These are phyloP conservation scores for Filobasidium wieringae DNA, from an alignment of 768 basidiomycete species.

Conservation along the genomic window DNA sequence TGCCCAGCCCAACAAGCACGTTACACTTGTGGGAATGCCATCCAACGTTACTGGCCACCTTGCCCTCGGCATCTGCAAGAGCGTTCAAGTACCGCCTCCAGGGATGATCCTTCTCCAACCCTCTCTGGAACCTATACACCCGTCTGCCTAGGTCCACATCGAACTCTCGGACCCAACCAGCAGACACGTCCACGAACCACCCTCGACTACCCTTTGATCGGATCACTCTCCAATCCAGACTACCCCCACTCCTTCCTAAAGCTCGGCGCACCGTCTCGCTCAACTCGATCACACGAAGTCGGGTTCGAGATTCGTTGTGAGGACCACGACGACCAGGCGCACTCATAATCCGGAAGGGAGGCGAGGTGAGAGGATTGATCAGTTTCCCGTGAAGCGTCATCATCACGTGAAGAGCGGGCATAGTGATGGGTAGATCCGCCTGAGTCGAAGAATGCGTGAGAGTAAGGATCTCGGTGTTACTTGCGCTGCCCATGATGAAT, in stretches of 20 bases:
- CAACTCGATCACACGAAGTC: constrained; percentile 76
- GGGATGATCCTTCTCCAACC: constrained; percentile 52
- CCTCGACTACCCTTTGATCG: constrained; percentile 83
- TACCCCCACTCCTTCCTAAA: constrained; percentile 63
- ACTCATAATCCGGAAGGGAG: constrained; percentile 58
- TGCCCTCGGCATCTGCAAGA: constrained; percentile 68
- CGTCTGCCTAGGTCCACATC: background rate
- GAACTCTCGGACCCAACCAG: constrained; percentile 53
- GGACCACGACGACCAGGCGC: constrained; percentile 26
- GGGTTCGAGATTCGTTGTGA: constrained; percentile 47
- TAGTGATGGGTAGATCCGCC: constrained; percentile 50
- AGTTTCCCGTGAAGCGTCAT: constrained; percentile 63
- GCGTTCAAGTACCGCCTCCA: constrained; percentile 59
- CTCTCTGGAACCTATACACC: constrained; percentile 38
- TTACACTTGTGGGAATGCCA: constrained; percentile 98
- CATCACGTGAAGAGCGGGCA: constrained; percentile 52
- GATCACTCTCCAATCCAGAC: constrained; percentile 66
- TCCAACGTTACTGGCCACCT: constrained; percentile 79
- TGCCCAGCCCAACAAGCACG: constrained; percentile 79
- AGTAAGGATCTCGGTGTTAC: constrained; percentile 74
- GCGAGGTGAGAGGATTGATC: constrained; percentile 65
- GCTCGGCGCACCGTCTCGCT: constrained; percentile 57
- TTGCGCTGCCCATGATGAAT: constrained; percentile 58
- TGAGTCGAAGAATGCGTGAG: constrained; percentile 61
- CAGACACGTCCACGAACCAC: constrained; percentile 86